A percentile compares a stretch with the other conserved stretches of the same genome.
Conservation (phyloP, 306 rosid species). For the Amphicarpaea edgeworthii region DNA sequence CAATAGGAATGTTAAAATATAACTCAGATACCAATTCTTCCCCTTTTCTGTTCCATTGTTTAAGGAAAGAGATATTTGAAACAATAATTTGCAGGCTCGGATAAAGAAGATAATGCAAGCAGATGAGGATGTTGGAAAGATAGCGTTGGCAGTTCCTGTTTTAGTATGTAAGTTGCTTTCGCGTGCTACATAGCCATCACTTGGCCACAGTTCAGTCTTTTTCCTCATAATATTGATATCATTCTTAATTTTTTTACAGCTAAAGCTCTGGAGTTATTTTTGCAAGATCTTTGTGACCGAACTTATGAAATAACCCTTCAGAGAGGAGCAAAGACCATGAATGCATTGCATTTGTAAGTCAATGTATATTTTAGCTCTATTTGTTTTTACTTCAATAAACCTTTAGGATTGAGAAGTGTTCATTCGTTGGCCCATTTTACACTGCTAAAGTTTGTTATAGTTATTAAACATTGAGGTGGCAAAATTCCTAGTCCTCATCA, state of each 20-base stretch:
- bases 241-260: slow-evolving; percentile 64
- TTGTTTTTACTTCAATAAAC: slow-evolving; percentile 13
- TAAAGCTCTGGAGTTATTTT: slow-evolving; percentile 89
- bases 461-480: slow-evolving; percentile 1
- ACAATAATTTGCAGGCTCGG: slow-evolving; percentile 68
- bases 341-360: slow-evolving; percentile 94
- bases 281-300: slow-evolving; percentile 98
- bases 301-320: slow-evolving; percentile 94
- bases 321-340: slow-evolving; percentile 99
- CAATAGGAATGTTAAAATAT: slow-evolving; percentile 12
- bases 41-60: slow-evolving; percentile 20
- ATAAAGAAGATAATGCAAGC: slow-evolving; percentile 99
- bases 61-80: slow-evolving; percentile 22
- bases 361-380: neutral
- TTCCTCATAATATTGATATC: slow-evolving; percentile 34
- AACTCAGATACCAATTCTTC: neutral
- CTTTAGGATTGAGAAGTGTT: slow-evolving; percentile 5
- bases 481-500: neutral
- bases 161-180: slow-evolving; percentile 83
- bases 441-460: slow-evolving; percentile 29
- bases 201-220: neutral
- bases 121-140: slow-evolving; percentile 96
- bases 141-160: slow-evolving; percentile 96
- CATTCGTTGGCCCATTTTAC: neutral
- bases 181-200: slow-evolving; percentile 26